Evolutionary conservation across 305 asterid genomes (phyloP), one percentile per base, ranked within the genome.

Genomic region (Fraxinus sp.): DNA sequence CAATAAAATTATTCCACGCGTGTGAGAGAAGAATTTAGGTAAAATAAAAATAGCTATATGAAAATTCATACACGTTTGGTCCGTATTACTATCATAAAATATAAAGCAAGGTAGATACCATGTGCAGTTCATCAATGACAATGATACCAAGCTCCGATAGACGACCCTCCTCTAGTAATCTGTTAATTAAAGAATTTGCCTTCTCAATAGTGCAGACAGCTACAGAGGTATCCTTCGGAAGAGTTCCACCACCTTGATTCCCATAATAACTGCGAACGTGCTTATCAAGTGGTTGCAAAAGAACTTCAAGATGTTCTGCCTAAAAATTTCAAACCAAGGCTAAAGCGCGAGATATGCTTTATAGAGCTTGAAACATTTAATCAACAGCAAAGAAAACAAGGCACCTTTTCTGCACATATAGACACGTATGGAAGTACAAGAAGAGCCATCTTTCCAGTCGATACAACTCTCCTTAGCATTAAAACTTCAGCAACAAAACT

Each of bases 81-180:
- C 0, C 76, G 83, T 14, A 72, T 41, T 46, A 71, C 86, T 59
- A 26, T 30, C 62, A 36, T 57, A 68, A 82, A 87, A 83, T 73
- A 28, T 64, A 88, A 85, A 74, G 85, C 79, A 81, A 85, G 52
- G 83, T 76, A 68, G 68, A 78, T 92, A 97, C 99, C 99, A 97
- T 97, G 96, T 97, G 99, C 85, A 97, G 94, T 87, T 97, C 99
- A 92, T 97, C 99, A 83, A 97, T 97, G 83, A 97, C 98, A 86
- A 94, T 91, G 87, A 97, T 97, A 80, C 99, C 98, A 87, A 97
- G 96, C 87, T 97, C 98, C 28, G 95, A 93, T 81, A 97, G 90
- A 83, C 99, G 96, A 74, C 98, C 96, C 91, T 94, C 98, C 89
- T 97, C 99, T 73, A 97, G 89, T 86, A 97, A 86, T 88, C 90